Evolutionary conservation across 176 grass and related monocot species (phyloP), one percentile per base, ranked within the genome.

Genomic region (Oryza australiensis): DNA sequence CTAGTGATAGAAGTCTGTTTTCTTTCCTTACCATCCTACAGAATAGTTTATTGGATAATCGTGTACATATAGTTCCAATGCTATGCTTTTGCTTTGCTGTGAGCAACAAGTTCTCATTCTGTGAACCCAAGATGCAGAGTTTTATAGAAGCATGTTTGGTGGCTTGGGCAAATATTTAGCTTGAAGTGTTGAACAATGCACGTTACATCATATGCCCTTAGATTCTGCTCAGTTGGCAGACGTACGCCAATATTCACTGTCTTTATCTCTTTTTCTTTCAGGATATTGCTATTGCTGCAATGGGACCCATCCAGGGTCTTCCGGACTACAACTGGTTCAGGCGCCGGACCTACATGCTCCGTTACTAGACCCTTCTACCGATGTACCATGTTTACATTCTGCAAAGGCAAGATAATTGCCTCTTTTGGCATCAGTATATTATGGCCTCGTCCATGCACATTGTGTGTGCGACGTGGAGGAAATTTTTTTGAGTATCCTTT

Each of bases 301-400:
- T 99, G 91, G 97, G 97, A 67, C 93, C 97, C 18, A 88, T 99
- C 62, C 83, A 96, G 89, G 66, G 75, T 62, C 93, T 99, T 79
- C 97, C 97, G 2, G 93, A 99, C 75, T 99, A 99, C 87, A 99
- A 99, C 85, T 99, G 97, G 97, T 99, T 99, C 89, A 94, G 93
- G 74, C 97, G 97, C 91, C 79, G 93, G 62, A 99, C 97, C 62
- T 99, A 94, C 87, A 59, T 96, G 97, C 91, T 95, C 27, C 97
- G 93, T 22, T 99, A 99, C 84, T 98, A 94, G 86, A 86, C 84
- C 29, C 20, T 29, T 35, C 30, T 43, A 37, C 51, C 8, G n/a
- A 65, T 83, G 87, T 87, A 70, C 68, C 69, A 69, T 87, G 53
- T 87, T 94, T 88, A 88, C 80, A 80, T 53, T 83, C 79, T 89